Percentiles rank a stretch among this genome's conserved stretches.
These are phyloP conservation scores for Aphanomyces cochlioides DNA, from an alignment of 352 stramenopile genomes.

Conservation along the genomic window DNA sequence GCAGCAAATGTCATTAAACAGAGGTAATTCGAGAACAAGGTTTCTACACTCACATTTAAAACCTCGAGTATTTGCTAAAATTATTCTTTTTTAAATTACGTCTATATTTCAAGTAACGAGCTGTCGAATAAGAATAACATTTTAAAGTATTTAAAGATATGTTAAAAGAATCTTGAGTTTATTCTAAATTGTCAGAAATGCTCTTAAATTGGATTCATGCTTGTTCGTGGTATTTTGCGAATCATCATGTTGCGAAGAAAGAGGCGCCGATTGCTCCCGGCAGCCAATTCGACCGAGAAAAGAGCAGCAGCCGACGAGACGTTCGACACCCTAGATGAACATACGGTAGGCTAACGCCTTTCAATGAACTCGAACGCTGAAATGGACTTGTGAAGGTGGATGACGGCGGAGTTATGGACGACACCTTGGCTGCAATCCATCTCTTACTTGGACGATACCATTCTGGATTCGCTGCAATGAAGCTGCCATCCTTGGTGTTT, in stretches of 20 bases:
- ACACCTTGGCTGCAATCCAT: conserved; percentile 24
- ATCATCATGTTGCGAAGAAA: neutral
- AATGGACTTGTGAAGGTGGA: neutral
- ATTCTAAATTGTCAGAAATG: too few species aligned
- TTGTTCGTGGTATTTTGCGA: neutral
- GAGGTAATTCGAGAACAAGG: too few species aligned
- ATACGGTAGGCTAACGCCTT: conserved; percentile 6
- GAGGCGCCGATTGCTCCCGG: neutral
- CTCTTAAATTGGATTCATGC: too few species aligned
- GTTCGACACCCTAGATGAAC: conserved; percentile 13
- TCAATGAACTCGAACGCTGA: neutral
- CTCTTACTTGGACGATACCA: conserved; percentile 21
- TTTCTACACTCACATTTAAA: too few species aligned
- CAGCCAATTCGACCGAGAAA: neutral
- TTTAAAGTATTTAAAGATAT: too few species aligned
- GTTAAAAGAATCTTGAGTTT: too few species aligned
- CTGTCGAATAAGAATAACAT: too few species aligned
- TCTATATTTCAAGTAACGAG: too few species aligned
- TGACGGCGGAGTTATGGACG: conserved; percentile 19
- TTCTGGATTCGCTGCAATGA: conserved; percentile 5
- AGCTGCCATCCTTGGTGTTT: conserved; percentile 20
- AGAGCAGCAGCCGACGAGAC: neutral
- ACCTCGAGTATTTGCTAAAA: too few species aligned
- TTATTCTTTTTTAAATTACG: too few species aligned
- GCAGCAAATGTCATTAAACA: too few species aligned